Base-by-base conservation (phyloP, 2,329 filamentous ascomycete species). In the Fusarium globosum region DNA sequence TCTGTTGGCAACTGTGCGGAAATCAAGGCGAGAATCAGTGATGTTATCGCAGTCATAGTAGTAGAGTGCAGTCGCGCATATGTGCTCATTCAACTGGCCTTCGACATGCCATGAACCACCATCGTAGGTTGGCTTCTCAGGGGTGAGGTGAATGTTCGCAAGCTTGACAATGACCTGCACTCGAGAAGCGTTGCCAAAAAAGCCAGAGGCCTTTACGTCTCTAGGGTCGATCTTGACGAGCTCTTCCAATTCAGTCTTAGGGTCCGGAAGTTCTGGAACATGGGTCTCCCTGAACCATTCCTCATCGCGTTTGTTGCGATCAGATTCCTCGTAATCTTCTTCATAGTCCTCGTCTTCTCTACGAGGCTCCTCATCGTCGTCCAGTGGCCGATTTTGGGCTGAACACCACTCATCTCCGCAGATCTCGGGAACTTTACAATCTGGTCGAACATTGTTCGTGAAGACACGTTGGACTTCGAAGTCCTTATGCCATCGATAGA, bases 131-230 rank as follows among this genome's bases (percentile, higher is more conserved):
- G 90, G 88, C 5, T 88, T 85, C 23, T 88, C 87, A 0, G 90
- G 90, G 0, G 86, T 89, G 2, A 93, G 83, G 35, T 91, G 85
- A 49, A 92, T 88, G 53, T 87, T 89, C 20, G 88, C 85, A 16
- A 93, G 81, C 78, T 92, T 92, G 60, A 91, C 86, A 61, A 92
- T 89, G 45, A 93, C 83, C 68, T 93, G 91, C 0, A 92, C 80
- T 6, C 80, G 80, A 15, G 77, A 64, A 7, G 70, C 66, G 30
- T 73, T 74, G 8, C 77, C 42, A 53, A 81, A 80, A 71, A 82
- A 84, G 4, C 49, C 45, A 23, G 68, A 62, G 3, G 64, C 39
- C 39, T 80, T 78, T 52, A 82, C 72, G 20, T 79, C 72, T 20
- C 67, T 52, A 26, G 75, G 15, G 20, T 65, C 65, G 41, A 80